Evolutionary conservation across 2,329 filamentous ascomycete genomes (phyloP), one percentile per base, ranked within the genome.

Genomic region (Cladosporium halotolerans): DNA sequence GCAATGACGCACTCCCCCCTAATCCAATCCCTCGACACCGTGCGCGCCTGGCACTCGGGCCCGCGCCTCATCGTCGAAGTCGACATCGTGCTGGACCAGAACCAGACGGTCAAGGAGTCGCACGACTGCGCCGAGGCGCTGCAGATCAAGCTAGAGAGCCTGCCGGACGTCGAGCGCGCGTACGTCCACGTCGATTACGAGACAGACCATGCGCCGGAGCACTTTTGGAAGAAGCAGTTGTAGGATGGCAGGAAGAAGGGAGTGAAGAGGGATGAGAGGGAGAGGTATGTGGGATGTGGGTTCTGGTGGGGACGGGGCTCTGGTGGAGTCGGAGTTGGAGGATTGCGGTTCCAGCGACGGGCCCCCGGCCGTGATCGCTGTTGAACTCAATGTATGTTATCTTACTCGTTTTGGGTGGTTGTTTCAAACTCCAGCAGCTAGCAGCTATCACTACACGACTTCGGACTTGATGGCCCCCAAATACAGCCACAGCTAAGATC

Each of bases 101-200:
- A 82, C 1, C 80, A 84, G 52, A 82, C 83, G 2, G 79, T 99
- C 13, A 78, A 81, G 57, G 84, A 84, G 49, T 93, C 90, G 0
- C 93, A 99, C 69, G 93, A 99, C 66, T 82, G 96, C 10, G 92
- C 93, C 0, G 93, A 99, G 72, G 90, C 86, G 63, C 77, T 99
- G 63, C 93, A 99, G 76, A 87, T 87, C 58, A 97, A 97, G 75
- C 77, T 97, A 2, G 93, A 99, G 78, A 88, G 85, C 53, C 72
- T 99, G 58, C 92, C 93, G 0, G 86, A 96, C 67, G 85, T 97
- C 9, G 93, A 97, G 78, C 77, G 93, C 55, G 90, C 90, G 0
- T 97, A 96, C 68, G 93, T 97, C 16, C 93, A 99, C 69, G 91
- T 96, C 14, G 93, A 99, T 70, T 97, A 95, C 63, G 93, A 97